Evolutionary conservation across 2,329 filamentous ascomycete genomes (phyloP), one percentile per base, ranked within the genome.

Genomic region (Cucurbitaria berberidis): DNA sequence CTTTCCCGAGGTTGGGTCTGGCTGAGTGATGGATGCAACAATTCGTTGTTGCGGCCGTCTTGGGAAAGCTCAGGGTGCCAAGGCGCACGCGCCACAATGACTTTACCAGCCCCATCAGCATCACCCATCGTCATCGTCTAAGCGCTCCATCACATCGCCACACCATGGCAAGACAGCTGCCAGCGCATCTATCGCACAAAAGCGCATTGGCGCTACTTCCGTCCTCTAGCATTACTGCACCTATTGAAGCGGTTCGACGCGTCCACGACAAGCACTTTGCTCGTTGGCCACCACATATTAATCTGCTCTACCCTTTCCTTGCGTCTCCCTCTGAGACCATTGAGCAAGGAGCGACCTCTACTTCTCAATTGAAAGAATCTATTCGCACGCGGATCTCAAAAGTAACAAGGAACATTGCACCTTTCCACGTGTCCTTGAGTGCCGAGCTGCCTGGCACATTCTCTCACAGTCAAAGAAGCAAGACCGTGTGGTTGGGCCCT

Each of bases 271-370:
- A 57, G 42, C 59, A 68, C 27, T 70, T 65, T 51, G 47, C 45
- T 8, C 64, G 67, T 16, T 70, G 66, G 70, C 68, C 66, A 22
- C 63, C 69, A 7, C 68, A 72, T 39, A 68, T 70, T 43, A 72
- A 72, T 36, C 46, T 70, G 21, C 51, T 72, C 39, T 70, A 70
- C 45, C 68, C 67, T 11, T 72, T 72, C 43, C 55, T 70, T 45
- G 49, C 55, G 9, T 59, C 54, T 1, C 60, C 64, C 11, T 61
- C 65, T 11, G 57, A 61, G 13, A 54, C 45, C 15, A 32, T 40
- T 16, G 29, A 54, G 22, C 41, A 40, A 49, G 42, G 26, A 45
- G 49, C 40, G n/a, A 30, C n/a, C 15, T 35, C 51, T 11, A 4
- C 5, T 2, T 24, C 40, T 13, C 41, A 16, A 39, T 51, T 68